A percentile compares a stretch with the other conserved stretches of the same genome.
Conservation (phyloP, 495 filamentous ascomycete genomes). For the Lindgomyces ingoldianus region DNA sequence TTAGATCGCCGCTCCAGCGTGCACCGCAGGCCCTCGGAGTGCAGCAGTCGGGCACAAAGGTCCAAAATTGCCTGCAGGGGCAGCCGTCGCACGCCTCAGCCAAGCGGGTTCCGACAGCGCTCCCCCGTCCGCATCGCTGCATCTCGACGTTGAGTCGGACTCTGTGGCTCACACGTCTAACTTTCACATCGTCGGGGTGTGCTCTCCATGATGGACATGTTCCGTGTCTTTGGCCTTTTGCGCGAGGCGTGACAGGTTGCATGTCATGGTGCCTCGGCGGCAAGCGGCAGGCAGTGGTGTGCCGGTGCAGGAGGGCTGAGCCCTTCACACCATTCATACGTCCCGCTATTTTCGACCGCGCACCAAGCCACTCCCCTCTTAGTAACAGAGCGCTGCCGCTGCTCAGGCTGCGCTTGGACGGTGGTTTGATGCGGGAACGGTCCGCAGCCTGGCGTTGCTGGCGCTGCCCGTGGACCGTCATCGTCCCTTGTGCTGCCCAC, state of each 20-base stretch:
- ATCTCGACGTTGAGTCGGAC: slow-evolving; percentile 4
- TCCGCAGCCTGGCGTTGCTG: slow-evolving; percentile 30
- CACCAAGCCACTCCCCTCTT: slow-evolving; percentile 31
- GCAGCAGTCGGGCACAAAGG: slow-evolving; percentile 7
- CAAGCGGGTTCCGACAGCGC: background rate
- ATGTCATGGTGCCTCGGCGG: slow-evolving; percentile 24
- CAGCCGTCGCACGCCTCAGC: slow-evolving; percentile 7
- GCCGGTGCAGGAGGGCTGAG: slow-evolving; percentile 25
- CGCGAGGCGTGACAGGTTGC: background rate
- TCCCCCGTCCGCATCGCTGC: slow-evolving; percentile 16
- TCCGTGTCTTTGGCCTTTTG: background rate
- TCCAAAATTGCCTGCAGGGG: slow-evolving; percentile 19
- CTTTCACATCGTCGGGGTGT: background rate
- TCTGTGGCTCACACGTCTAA: background rate
- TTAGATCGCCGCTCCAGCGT: background rate
- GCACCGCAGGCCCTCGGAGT: background rate
- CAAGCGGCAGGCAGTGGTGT: slow-evolving; percentile 19
- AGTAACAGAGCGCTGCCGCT: slow-evolving; percentile 24
- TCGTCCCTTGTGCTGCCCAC: background rate
- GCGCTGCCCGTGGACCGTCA: background rate
- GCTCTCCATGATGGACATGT: background rate
- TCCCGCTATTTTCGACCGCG: slow-evolving; percentile 13
- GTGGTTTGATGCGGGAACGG: slow-evolving; percentile 34
- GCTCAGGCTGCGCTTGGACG: slow-evolving; percentile 2
- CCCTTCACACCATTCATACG: slow-evolving; percentile 11